Evolutionary conservation across 2,329 filamentous ascomycete genomes (phyloP).

Genomic region (Ceratocystis huliohia): DNA sequence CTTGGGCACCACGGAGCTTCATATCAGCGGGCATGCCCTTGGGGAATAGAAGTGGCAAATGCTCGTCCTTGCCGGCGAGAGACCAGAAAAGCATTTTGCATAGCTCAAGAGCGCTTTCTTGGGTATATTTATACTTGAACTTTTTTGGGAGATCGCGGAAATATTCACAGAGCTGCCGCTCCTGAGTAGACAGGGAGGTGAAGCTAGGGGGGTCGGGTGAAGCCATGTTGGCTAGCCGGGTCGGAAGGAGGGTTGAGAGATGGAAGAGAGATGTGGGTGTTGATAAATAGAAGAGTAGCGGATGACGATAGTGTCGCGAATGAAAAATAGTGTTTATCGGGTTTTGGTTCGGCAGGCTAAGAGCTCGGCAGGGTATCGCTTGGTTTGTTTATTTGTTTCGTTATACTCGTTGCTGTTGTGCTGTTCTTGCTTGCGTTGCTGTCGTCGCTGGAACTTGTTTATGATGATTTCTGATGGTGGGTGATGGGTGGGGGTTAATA

Average conservation of each 20-base stretch:
- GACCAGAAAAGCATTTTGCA: slow-evolving; percentile 75
- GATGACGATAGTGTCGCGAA: neutral
- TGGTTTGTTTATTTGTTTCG: too few species aligned
- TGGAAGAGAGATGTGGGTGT: neutral
- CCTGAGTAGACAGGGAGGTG: slow-evolving; percentile 46
- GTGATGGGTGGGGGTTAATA: too few species aligned
- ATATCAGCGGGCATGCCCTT: slow-evolving; percentile 46
- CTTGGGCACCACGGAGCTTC: slow-evolving; percentile 77
- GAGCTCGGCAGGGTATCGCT: too few species aligned
- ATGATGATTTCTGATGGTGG: neutral
- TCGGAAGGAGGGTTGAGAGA: neutral
- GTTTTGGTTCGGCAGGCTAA: too few species aligned
- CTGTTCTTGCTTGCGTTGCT: neutral
- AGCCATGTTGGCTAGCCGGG: slow-evolving; percentile 34
- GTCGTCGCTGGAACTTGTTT: too few species aligned
- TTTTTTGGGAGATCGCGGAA: slow-evolving; percentile 64
- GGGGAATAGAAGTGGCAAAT: slow-evolving; percentile 72
- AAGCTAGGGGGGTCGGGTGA: slow-evolving; percentile 23
- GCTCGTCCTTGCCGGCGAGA: slow-evolving; percentile 61
- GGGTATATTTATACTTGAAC: slow-evolving; percentile 63
- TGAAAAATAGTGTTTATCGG: too few species aligned
- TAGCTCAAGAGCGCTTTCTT: slow-evolving; percentile 58
- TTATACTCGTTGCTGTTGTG: too few species aligned
- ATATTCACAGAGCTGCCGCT: slow-evolving; percentile 72
- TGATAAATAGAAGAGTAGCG: neutral